These are phyloP conservation scores for Gossypium davidsonii DNA, from an alignment of 441 rosid genomes.

Conservation along the genomic window DNA sequence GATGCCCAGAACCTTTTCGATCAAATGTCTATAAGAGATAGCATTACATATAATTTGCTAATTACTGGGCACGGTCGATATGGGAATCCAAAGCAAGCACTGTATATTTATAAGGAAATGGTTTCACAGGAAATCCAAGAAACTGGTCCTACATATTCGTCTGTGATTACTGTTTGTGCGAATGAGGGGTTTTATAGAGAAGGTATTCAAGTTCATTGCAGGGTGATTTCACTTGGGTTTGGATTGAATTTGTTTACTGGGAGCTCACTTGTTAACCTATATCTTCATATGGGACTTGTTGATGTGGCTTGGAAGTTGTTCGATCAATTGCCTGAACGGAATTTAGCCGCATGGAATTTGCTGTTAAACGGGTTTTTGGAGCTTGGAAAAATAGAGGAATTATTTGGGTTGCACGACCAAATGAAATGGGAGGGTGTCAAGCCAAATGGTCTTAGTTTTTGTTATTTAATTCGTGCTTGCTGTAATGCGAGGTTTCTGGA, in stretches of 20 bases:
- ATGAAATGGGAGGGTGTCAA: constrained; percentile 44
- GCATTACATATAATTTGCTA: constrained; percentile 51
- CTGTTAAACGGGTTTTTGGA: constrained; percentile 43
- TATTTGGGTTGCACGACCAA: constrained; percentile 33
- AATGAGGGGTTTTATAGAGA: constrained; percentile 29
- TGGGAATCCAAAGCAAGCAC: constrained; percentile 34
- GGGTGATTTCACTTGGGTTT: constrained; percentile 55
- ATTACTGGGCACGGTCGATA: constrained; percentile 43
- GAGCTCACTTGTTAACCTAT: constrained; percentile 58
- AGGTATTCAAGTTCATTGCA: constrained; percentile 65
- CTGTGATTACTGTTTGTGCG: constrained; percentile 56
- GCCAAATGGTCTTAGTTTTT: constrained; percentile 55
- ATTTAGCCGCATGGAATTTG: constrained; percentile 52
- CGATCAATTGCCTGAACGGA: constrained; percentile 54
- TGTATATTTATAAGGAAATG: constrained; percentile 47
- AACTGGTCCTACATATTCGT: constrained; percentile 53
- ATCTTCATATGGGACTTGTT: constrained; percentile 33
- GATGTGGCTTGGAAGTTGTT: constrained; percentile 47
- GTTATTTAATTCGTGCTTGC: constrained; percentile 59
- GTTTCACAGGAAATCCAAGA: constrained; percentile 46
- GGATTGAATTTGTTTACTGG: constrained; percentile 43
- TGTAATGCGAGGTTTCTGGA: constrained; percentile 30
- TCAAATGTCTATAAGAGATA: constrained; percentile 49
- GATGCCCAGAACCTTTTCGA: constrained; percentile 50
- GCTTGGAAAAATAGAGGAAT: constrained; percentile 25